Percentiles rank a stretch among this genome's conserved stretches.
Evolutionary conservation across 2,329 filamentous ascomycete genomes (phyloP).

Genomic region (Metarhizium robertsii): DNA sequence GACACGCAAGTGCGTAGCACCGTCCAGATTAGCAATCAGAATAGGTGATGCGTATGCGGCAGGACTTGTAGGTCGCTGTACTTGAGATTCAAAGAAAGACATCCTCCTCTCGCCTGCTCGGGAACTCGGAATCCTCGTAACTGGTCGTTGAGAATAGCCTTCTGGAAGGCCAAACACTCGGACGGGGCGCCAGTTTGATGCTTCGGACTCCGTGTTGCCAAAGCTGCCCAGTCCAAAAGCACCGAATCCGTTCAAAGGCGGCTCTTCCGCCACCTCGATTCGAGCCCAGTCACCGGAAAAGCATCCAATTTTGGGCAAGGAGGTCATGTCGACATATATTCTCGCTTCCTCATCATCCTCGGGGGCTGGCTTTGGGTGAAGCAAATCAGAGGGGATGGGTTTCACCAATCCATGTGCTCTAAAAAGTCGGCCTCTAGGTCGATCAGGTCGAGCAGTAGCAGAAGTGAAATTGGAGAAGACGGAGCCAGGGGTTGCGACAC

Average conservation of each 20-base stretch:
- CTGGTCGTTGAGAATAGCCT: constrained; percentile 51
- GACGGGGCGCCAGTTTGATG: constrained; percentile 66
- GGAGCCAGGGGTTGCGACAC: constrained; percentile 73
- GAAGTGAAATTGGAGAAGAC: constrained; percentile 84
- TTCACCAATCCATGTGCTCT: constrained; percentile 69
- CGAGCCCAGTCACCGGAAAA: constrained; percentile 97
- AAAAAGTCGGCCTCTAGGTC: constrained; percentile 69
- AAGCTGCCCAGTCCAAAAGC: constrained; percentile 60
- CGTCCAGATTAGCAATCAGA: constrained; percentile 75
- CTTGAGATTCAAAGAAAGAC: constrained; percentile 61
- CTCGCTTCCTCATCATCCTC: constrained; percentile 83
- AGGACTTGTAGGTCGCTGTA: constrained; percentile 49
- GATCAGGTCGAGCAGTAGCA: constrained; percentile 66
- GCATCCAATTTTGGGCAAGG: constrained; percentile 81
- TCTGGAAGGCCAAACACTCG: constrained; percentile 86
- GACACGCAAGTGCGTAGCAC: constrained; percentile 69
- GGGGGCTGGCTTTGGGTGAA: constrained; percentile 70
- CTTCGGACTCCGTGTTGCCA: constrained; percentile 41
- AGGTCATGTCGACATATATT: constrained; percentile 82
- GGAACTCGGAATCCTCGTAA: constrained; percentile 50
- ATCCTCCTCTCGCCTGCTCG: constrained; percentile 40
- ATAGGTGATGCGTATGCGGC: constrained; percentile 74
- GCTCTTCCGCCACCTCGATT: constrained; percentile 68
- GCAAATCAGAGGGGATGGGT: constrained; percentile 62
- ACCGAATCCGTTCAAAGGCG: constrained; percentile 56